These are phyloP conservation scores for Solanum okadae DNA, from an alignment of 257 asterid species.

Conservation along the genomic window DNA sequence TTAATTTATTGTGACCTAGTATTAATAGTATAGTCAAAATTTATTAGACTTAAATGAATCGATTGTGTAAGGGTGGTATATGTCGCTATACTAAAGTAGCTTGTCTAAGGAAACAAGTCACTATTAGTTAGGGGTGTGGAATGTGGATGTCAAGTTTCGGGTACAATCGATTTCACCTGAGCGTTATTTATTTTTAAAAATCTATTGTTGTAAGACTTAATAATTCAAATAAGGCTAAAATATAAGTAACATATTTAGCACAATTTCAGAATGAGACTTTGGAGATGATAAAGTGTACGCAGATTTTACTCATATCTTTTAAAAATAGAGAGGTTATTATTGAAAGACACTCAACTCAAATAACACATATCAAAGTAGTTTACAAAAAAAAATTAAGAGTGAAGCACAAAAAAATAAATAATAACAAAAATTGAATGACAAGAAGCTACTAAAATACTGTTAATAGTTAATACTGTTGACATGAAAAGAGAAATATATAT, in stretches of 20 bases:
- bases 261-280: not conserved
- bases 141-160: not conserved
- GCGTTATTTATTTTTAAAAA: not conserved
- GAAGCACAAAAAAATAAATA: no score
- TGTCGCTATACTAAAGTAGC: not conserved
- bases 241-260: not conserved
- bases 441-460: no score
- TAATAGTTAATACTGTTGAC: not conserved
- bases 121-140: not conserved
- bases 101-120: not conserved
- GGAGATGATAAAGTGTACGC: not conserved
- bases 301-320: not conserved
- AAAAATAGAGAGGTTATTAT: not conserved
- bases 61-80: no score
- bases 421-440: no score
- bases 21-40: not conserved
- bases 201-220: not conserved
- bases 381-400: no score
- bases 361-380: no score
- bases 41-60: not conserved
- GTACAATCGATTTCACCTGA: accelerated
- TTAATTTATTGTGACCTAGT: not conserved
- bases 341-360: not conserved
- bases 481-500: not conserved
- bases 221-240: not conserved